These are phyloP conservation scores for Amylostereum chailletii DNA, from an alignment of 1,284 basidiomycete species.

Conservation along the genomic window DNA sequence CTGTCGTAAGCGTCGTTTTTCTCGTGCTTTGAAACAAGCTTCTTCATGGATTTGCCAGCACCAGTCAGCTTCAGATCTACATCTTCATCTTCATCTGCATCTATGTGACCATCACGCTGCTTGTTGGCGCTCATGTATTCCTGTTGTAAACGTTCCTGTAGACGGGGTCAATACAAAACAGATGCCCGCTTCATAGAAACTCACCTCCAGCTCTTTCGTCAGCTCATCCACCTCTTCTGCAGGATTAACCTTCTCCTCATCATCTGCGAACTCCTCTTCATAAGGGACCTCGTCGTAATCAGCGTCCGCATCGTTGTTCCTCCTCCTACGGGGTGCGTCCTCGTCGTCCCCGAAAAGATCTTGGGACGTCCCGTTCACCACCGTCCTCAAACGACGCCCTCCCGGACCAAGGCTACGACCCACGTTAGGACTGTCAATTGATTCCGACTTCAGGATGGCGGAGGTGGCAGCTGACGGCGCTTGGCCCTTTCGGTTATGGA, in stretches of 20 bases:
- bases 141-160: conserved; percentile 74
- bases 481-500: conserved; percentile 51
- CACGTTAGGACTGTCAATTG: conserved; percentile 36
- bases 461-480: conserved; percentile 48
- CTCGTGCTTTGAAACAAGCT: conserved; percentile 66
- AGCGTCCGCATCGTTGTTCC: conserved; percentile 57
- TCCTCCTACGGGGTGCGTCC: conserved; percentile 44
- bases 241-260: conserved; percentile 70
- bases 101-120: conserved; percentile 55
- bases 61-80: conserved; percentile 49
- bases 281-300: conserved; percentile 76
- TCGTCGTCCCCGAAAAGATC: conserved; percentile 59
- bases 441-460: conserved; percentile 58
- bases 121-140: conserved; percentile 77
- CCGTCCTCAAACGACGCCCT: conserved; percentile 50
- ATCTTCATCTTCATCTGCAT: conserved; percentile 67
- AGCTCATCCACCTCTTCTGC: conserved; percentile 76
- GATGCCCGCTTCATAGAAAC: conserved; percentile 11
- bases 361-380: conserved; percentile 45
- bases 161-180: conserved; percentile 1
- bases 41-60: conserved; percentile 70
- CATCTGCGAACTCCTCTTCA: conserved; percentile 81
- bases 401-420: conserved; percentile 56
- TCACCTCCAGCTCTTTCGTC: conserved; percentile 77
- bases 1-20: conserved; percentile 72